Conservation (phyloP, 257 asterid genomes). For the Penstemon barbatus region DNA sequence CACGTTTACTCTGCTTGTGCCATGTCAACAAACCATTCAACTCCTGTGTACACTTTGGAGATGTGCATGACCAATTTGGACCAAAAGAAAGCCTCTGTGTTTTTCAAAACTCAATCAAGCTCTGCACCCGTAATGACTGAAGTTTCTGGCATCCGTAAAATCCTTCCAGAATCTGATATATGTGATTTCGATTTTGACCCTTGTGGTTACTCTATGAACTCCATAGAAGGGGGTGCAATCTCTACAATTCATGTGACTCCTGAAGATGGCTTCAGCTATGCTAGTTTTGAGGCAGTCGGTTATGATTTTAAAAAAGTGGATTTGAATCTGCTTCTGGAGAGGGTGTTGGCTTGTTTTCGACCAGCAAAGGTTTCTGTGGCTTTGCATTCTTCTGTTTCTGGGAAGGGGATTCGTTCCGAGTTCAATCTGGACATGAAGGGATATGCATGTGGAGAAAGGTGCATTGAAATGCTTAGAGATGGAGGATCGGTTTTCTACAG, state of each 20-base stretch:
- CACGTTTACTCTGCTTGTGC: slow-evolving; percentile 56
- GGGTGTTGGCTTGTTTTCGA: slow-evolving; percentile 38
- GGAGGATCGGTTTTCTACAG: slow-evolving; percentile 34
- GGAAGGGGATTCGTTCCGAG: slow-evolving; percentile 17
- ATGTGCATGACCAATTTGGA: slow-evolving; percentile 63
- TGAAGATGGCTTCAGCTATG: slow-evolving; percentile 65
- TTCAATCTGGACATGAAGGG: slow-evolving; percentile 31
- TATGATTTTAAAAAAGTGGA: slow-evolving; percentile 26
- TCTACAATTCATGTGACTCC: slow-evolving; percentile 61
- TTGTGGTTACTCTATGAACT: slow-evolving; percentile 71
- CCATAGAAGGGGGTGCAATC: slow-evolving; percentile 46
- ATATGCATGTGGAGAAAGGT: slow-evolving; percentile 31
- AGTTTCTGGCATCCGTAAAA: slow-evolving; percentile 49
- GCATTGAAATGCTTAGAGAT: slow-evolving; percentile 27
- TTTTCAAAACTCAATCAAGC: slow-evolving; percentile 42
- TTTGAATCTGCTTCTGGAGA: slow-evolving; percentile 24
- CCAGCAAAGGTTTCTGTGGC: slow-evolving; percentile 37
- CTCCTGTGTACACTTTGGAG: slow-evolving; percentile 47
- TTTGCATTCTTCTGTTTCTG: slow-evolving; percentile 26
- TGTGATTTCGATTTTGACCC: slow-evolving; percentile 66
- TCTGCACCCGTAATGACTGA: slow-evolving; percentile 56
- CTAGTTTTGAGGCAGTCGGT: slow-evolving; percentile 61
- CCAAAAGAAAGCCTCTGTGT: slow-evolving; percentile 43
- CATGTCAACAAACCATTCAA: background rate
- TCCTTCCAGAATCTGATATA: slow-evolving; percentile 49